phyloP scores from a whole-genome alignment of 2,329 filamentous ascomycete species.

The Stemphylium lycopersici region DNA sequence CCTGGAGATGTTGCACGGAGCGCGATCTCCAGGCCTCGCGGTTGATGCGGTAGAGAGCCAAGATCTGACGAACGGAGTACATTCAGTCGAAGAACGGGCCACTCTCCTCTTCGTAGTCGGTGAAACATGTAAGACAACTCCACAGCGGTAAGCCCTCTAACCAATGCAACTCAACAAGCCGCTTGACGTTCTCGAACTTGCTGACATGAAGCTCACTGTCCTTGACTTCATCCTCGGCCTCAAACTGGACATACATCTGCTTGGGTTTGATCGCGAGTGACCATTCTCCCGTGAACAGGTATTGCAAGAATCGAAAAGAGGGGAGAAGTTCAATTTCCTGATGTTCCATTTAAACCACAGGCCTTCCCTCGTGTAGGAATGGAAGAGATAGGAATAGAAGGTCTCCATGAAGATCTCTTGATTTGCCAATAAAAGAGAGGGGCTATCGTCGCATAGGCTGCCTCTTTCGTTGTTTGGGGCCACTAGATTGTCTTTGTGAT shows the following conservation, averaged over 20 bases:
- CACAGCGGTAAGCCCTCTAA: constrained; percentile 4
- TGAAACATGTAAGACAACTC: constrained; percentile 3
- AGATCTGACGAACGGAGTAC: constrained; percentile 9
- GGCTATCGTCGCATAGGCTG: constrained; percentile 6
- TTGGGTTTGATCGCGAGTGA: neutral
- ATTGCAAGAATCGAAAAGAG: constrained; percentile 2
- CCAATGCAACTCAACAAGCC: constrained; percentile 8
- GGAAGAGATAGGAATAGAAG: neutral
- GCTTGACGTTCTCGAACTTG: neutral
- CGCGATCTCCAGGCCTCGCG: neutral
- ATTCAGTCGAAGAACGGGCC: constrained; percentile 1
- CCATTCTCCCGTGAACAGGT: neutral
- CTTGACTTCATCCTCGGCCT: neutral
- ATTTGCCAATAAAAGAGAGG: neutral
- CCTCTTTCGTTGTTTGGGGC: neutral
- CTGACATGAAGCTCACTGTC: neutral
- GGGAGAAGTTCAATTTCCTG: constrained; percentile 2
- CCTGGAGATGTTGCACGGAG: neutral
- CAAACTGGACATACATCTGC: neutral
- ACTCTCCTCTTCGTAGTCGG: neutral
- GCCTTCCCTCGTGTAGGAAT: neutral
- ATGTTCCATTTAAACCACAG: neutral
- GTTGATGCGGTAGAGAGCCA: constrained; percentile 1
- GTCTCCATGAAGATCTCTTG: neutral
- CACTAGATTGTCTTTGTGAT: neutral